A percentile compares a stretch with the other conserved stretches of the same genome.
phyloP scores from a whole-genome alignment of 2,329 filamentous ascomycete species.

The Diaporthe vexans region DNA sequence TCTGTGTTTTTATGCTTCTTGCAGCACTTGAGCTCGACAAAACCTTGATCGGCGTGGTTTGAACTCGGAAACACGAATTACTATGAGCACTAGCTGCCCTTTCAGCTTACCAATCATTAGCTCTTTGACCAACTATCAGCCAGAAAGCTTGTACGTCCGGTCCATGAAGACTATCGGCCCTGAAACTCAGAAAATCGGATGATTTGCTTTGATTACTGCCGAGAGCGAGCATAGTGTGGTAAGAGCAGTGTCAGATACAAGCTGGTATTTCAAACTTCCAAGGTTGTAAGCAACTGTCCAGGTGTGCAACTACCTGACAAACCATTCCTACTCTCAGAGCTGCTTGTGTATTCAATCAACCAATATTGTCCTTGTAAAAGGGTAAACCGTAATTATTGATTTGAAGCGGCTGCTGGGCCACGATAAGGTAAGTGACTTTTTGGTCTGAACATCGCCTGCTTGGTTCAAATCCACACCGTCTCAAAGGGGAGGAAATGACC shows the following conservation, averaged over 20 bases:
- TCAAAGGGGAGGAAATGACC: too few species aligned
- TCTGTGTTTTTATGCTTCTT: background rate
- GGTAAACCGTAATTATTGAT: background rate
- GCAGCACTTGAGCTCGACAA: background rate
- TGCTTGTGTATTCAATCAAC: background rate
- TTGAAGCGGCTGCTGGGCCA: background rate
- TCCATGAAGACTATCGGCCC: background rate
- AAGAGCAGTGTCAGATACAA: background rate
- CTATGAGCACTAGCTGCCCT: constrained; percentile 5
- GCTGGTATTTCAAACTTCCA: background rate
- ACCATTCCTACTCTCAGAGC: too few species aligned
- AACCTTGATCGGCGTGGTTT: background rate
- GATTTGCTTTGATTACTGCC: background rate
- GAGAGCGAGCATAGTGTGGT: too few species aligned
- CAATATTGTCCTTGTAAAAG: too few species aligned
- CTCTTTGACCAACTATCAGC: background rate
- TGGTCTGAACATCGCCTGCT: background rate
- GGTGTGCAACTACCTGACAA: background rate
- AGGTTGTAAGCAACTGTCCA: too few species aligned
- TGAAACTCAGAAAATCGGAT: background rate
- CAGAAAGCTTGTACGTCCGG: background rate
- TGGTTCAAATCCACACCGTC: too few species aligned
- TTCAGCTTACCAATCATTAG: background rate
- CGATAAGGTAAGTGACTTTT: background rate
- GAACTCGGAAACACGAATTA: too few species aligned